phyloP scores from a whole-genome alignment of 2,329 filamentous ascomycete genomes.

The Pseudopyricularia javanii region DNA sequence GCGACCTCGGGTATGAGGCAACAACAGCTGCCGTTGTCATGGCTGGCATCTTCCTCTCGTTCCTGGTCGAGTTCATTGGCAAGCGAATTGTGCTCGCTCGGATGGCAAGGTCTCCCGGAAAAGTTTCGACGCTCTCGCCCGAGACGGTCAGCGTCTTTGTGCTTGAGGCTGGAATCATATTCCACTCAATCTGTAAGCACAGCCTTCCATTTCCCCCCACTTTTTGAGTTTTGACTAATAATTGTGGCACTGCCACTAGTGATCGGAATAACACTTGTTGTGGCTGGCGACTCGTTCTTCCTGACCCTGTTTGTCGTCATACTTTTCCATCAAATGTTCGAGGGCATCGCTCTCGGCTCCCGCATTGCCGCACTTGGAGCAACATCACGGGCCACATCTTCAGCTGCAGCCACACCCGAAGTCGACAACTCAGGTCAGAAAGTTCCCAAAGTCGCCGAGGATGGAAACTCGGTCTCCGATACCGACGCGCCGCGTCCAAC shows the following conservation, averaged over 20 bases:
- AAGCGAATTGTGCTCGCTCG: slow-evolving; percentile 38
- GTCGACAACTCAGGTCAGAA: neutral
- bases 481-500: neutral
- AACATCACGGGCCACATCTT: slow-evolving; percentile 1
- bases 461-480: slow-evolving; percentile 1
- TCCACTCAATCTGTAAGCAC: slow-evolving; percentile 54
- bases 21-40: slow-evolving; percentile 61
- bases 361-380: slow-evolving; percentile 50
- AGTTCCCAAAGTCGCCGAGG: neutral
- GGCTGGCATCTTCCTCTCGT: slow-evolving; percentile 62
- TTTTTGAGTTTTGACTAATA: neutral
- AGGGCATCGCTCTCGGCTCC: slow-evolving; percentile 61
- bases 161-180: slow-evolving; percentile 62
- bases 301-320: slow-evolving; percentile 53
- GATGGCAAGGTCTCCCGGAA: slow-evolving; percentile 15
- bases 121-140: slow-evolving; percentile 7
- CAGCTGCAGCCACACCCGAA: slow-evolving; percentile 3
- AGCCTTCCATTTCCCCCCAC: neutral
- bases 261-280: slow-evolving; percentile 52
- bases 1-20: slow-evolving; percentile 52
- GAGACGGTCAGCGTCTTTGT: slow-evolving; percentile 52
- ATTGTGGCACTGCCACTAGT: slow-evolving; percentile 23
- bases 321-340: slow-evolving; percentile 68
- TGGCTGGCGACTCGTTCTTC: slow-evolving; percentile 43
- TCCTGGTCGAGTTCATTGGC: slow-evolving; percentile 56